Base-by-base conservation (phyloP, 768 basidiomycete species). In the Strobilomyces dryophilus region DNA sequence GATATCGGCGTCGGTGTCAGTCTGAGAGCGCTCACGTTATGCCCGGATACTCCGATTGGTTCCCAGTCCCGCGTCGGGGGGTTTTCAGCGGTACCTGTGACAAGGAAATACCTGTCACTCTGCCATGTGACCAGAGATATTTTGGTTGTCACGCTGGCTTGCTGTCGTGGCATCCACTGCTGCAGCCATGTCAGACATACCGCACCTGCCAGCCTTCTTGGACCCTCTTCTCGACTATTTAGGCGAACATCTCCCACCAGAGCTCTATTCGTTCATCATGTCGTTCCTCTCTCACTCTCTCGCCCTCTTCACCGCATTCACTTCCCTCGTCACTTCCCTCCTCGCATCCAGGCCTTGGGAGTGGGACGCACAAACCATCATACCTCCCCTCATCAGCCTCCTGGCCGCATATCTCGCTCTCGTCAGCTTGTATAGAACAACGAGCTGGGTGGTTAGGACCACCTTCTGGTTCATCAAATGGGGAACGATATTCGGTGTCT, bases 371-470 rank as follows among this genome's bases (percentile, higher is more conserved):
- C 84, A 90, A 65, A 78, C 77, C 27, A 64, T 90, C 44, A 62
- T 92, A 18, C 88, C 89, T 8, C 89, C 89, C 1, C 70, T 91
- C 63, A 80, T 92, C 62, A 85, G 80, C 54, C 67, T 92, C 29
- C 68, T 91, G 47, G 76, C 79, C 5, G 84, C 87, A 18, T 92
- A 92, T 68, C 76, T 90, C 54, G 87, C 87, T 4, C 74, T 92
- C n/a, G 56, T 84, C 39, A 88, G 83, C 65, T 68, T 90, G 48
- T 90, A 90, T 71, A 85, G 87, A 54, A 91, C 90, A 5, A 84
- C 89, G 12, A 78, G 77, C 21, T 91, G 86, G 84, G 75, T 87
- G 61, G 70, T 91, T 57, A 79, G 86, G 54, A 81, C 80, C 32
- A 73, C 71, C 26, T 67, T 89, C 58, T 89, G 80, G 76, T 78